phyloP scores from a whole-genome alignment of 345 rosid genomes.

The Eucalyptus regnans region DNA sequence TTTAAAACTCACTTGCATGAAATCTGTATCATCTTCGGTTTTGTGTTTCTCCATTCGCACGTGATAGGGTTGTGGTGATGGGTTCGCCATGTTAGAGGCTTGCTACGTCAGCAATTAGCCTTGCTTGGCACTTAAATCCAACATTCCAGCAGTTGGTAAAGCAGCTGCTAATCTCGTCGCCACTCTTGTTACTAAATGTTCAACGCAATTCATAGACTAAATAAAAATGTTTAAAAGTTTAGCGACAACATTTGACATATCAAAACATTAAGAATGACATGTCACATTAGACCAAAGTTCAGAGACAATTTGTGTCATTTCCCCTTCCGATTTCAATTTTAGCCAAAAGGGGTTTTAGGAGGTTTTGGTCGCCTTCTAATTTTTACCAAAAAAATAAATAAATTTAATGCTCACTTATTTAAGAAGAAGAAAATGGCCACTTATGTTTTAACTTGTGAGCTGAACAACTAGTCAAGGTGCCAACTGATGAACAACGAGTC shows the following conservation, averaged over 20 bases:
- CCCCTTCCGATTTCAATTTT: background rate
- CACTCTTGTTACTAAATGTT: background rate
- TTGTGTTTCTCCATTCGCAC: background rate
- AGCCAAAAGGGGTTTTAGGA: background rate
- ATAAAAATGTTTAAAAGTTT: background rate
- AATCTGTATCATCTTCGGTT: background rate
- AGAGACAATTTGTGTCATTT: background rate
- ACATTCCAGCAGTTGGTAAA: background rate
- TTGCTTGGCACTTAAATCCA: background rate
- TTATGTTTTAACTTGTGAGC: background rate
- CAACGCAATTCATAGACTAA: background rate
- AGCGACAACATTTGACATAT: background rate
- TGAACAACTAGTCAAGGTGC: background rate
- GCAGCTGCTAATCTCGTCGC: background rate
- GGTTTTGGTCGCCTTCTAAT: background rate
- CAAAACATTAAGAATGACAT: background rate
- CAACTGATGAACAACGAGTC: background rate
- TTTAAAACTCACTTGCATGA: background rate
- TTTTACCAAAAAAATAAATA: background rate
- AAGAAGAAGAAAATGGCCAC: background rate
- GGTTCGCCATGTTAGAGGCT: background rate
- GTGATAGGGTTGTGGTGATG: background rate
- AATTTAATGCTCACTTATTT: background rate
- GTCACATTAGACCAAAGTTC: background rate
- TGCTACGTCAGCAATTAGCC: background rate